Conservation (phyloP, 2,329 filamentous ascomycete genomes). For the Sclerotinia spermophila region DNA sequence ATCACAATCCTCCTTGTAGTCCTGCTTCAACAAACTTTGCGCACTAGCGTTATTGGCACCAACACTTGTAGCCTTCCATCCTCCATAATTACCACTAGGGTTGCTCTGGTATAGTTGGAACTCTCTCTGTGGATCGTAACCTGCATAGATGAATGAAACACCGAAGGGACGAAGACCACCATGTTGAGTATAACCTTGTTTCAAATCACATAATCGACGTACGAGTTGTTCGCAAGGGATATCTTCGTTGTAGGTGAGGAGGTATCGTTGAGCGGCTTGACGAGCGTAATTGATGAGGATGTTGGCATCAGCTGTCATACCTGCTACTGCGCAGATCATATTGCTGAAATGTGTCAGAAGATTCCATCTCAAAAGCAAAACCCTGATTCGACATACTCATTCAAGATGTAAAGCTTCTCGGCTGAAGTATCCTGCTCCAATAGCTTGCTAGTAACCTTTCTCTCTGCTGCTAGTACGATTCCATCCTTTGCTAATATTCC, state of each 20-base stretch:
- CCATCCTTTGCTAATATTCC: slow-evolving; percentile 97
- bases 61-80: slow-evolving; percentile 98
- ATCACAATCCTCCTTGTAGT: slow-evolving; percentile 98
- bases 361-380: neutral
- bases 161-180: slow-evolving; percentile 97
- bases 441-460: slow-evolving; percentile 98
- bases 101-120: slow-evolving; percentile 99
- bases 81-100: slow-evolving; percentile 96
- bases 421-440: slow-evolving; percentile 98
- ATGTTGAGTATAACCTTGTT: slow-evolving; percentile 99
- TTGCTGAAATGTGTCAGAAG: slow-evolving; percentile 57
- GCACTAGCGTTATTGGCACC: slow-evolving; percentile 98
- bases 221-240: slow-evolving; percentile 99
- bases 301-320: slow-evolving; percentile 99
- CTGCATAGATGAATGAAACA: slow-evolving; percentile 99
- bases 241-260: slow-evolving; percentile 99
- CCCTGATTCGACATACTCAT: slow-evolving; percentile 65
- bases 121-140: slow-evolving; percentile 91
- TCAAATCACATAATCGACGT: slow-evolving; percentile 91
- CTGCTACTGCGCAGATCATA: slow-evolving; percentile 99
- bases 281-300: slow-evolving; percentile 99
- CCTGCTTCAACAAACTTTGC: slow-evolving; percentile 95
- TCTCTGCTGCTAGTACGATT: slow-evolving; percentile 94
- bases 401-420: slow-evolving; percentile 99
- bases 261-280: slow-evolving; percentile 93